Evolutionary conservation across 352 stramenopile genomes (phyloP).

Genomic region (Phytophthora quininea): DNA sequence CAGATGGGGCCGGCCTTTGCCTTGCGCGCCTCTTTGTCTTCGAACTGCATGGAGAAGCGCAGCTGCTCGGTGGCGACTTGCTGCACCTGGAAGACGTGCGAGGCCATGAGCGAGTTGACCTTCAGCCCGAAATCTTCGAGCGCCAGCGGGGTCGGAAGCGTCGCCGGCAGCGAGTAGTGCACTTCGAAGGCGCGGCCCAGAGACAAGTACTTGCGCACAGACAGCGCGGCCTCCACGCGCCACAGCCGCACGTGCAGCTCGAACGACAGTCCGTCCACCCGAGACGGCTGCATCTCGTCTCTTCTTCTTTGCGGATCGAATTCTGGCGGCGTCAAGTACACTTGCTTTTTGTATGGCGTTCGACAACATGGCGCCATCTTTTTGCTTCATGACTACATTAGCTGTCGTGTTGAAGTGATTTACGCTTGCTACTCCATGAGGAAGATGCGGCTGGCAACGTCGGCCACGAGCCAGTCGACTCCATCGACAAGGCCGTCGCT

Average conservation of each 20-base stretch:
- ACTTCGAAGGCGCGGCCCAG: slow-evolving; percentile 65
- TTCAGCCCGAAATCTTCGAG: slow-evolving; percentile 53
- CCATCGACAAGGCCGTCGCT: slow-evolving; percentile 95
- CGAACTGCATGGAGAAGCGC: slow-evolving; percentile 40
- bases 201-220: slow-evolving; percentile 56
- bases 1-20: slow-evolving; percentile 54
- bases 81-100: slow-evolving; percentile 59
- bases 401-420: not conserved
- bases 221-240: slow-evolving; percentile 51
- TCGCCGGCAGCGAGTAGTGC: slow-evolving; percentile 44
- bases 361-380: not conserved
- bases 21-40: slow-evolving; percentile 35
- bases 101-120: slow-evolving; percentile 49
- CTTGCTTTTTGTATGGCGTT: not conserved
- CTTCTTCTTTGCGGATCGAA: too few species aligned
- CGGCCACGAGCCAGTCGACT: slow-evolving; percentile 98
- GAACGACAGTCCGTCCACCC: slow-evolving; percentile 30
- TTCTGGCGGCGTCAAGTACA: not conserved
- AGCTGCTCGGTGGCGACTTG: slow-evolving; percentile 22
- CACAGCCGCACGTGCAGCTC: slow-evolving; percentile 55
- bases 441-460: slow-evolving; percentile 97
- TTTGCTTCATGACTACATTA: not conserved
- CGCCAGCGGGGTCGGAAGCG: slow-evolving; percentile 2
- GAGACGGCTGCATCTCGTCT: not conserved
- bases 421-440: slow-evolving; percentile 80